Conservation (phyloP, 2,329 filamentous ascomycete genomes). For the Neospermospora avenae region DNA sequence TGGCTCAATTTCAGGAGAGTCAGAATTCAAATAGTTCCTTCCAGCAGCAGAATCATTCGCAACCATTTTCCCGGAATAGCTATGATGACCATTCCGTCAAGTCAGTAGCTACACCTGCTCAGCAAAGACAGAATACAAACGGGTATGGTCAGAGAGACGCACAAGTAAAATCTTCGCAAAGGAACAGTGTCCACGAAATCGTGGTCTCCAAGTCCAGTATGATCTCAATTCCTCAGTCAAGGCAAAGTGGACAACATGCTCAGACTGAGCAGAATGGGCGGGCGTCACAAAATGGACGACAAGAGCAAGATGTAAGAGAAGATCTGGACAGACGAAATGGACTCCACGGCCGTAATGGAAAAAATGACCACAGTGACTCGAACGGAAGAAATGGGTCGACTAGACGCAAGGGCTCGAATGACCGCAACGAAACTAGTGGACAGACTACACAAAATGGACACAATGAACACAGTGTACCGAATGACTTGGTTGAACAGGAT, state of each 20-base stretch:
- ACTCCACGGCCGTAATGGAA: background rate
- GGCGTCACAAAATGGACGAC: background rate
- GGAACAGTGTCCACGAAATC: slow-evolving; percentile 4
- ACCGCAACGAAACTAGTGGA: too few relatives aligned
- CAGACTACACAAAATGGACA: too few relatives aligned
- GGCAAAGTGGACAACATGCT: background rate
- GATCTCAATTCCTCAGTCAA: background rate
- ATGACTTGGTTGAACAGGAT: too few relatives aligned
- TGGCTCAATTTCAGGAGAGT: background rate
- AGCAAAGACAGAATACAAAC: background rate
- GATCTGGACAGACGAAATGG: background rate
- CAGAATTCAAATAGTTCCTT: background rate
- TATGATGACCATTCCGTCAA: background rate
- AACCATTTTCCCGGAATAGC: background rate
- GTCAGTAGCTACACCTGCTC: background rate
- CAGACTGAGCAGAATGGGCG: background rate
- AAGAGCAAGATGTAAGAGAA: background rate
- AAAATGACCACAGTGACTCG: too few relatives aligned
- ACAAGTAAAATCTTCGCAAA: background rate
- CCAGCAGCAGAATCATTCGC: background rate
- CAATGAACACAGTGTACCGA: too few relatives aligned
- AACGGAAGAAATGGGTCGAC: too few relatives aligned
- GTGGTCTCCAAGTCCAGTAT: background rate
- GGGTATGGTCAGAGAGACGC: background rate
- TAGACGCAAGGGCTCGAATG: too few relatives aligned